These are phyloP conservation scores for Reutealis trisperma DNA, from an alignment of 345 rosid species.

Conservation along the genomic window DNA sequence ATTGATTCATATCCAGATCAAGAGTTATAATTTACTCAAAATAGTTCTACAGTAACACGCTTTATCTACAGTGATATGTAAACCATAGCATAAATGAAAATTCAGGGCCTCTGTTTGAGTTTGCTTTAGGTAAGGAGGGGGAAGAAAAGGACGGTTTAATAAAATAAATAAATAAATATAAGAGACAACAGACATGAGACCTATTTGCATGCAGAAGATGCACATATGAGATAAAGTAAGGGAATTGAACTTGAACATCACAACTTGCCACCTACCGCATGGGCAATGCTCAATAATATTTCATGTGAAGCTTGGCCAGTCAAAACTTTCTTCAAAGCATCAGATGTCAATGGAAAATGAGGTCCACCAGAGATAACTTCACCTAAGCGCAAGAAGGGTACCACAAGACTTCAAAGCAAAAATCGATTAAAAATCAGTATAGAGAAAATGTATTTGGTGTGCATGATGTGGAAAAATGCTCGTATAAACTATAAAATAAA, in stretches of 20 bases:
- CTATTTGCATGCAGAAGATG: not conserved
- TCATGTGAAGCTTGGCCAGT: slow-evolving; percentile 83
- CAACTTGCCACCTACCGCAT: slow-evolving; percentile 60
- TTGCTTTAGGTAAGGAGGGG: not conserved
- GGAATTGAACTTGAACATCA: not conserved
- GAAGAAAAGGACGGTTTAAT: not conserved
- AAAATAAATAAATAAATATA: not conserved
- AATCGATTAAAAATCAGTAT: slow-evolving; percentile 21
- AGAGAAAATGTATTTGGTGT: not conserved
- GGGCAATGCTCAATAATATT: slow-evolving; percentile 66
- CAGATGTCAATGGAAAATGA: slow-evolving; percentile 85
- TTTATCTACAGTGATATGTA: not conserved
- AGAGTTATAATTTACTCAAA: not conserved
- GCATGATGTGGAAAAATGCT: slow-evolving; percentile 1
- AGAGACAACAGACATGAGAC: not conserved
- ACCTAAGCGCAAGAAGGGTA: slow-evolving; percentile 94
- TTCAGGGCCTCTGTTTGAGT: not conserved
- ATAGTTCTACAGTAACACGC: not conserved
- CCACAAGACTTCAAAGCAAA: slow-evolving; percentile 58
- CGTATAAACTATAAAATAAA: not conserved
- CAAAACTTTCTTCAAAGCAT: slow-evolving; percentile 83
- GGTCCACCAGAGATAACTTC: slow-evolving; percentile 76
- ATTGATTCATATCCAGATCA: not conserved
- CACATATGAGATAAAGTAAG: not conserved
- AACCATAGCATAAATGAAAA: not conserved